These are phyloP conservation scores for Fusarium siculi DNA, from an alignment of 2,329 filamentous ascomycete species.

Conservation along the genomic window DNA sequence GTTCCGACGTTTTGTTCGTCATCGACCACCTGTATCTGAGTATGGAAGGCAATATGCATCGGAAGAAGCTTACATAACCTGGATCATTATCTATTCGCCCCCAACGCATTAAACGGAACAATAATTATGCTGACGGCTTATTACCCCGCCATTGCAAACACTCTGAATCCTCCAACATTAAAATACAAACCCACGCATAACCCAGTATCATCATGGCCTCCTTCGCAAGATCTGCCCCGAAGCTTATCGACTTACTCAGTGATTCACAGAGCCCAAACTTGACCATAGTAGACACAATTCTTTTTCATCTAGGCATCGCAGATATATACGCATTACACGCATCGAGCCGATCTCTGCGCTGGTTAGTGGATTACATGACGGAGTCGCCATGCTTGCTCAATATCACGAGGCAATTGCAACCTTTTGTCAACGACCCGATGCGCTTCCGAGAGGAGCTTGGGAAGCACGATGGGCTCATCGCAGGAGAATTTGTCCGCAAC, in stretches of 20 bases:
- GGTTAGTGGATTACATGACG: neutral
- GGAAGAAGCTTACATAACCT: too few relatives aligned
- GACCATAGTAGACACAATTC: neutral
- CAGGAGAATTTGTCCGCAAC: neutral
- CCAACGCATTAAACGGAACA: too few relatives aligned
- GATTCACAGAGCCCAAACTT: neutral
- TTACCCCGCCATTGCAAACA: neutral
- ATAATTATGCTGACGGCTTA: too few relatives aligned
- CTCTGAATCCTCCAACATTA: neutral
- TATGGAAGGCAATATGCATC: too few relatives aligned
- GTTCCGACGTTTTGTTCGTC: too few relatives aligned
- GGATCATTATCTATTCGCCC: too few relatives aligned
- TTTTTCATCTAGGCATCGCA: neutral
- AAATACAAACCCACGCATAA: neutral
- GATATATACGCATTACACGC: neutral
- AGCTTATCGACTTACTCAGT: neutral
- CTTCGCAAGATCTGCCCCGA: neutral
- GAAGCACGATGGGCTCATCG: neutral
- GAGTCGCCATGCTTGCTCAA: neutral
- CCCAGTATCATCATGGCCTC: neutral
- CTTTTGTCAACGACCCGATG: neutral
- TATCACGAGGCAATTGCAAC: neutral
- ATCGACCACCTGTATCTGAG: too few relatives aligned
- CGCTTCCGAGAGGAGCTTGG: neutral
- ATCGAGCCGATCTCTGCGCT: neutral